phyloP scores from a whole-genome alignment of 306 rosid genomes.

The Glycine latifolia region DNA sequence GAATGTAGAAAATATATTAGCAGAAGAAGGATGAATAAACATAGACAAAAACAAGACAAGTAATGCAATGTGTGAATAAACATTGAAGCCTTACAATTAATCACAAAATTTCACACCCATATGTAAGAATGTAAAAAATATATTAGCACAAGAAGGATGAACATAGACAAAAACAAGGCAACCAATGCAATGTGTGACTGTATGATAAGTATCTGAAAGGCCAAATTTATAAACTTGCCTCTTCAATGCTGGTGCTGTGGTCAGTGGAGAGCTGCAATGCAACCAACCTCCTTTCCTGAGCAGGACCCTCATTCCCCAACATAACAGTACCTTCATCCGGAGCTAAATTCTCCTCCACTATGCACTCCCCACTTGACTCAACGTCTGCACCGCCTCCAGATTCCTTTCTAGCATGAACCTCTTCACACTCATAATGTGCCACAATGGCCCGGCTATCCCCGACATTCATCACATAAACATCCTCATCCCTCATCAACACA shows the following conservation, averaged over 20 bases:
- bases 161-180: slow-evolving; percentile 3
- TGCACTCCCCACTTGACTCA: slow-evolving; percentile 59
- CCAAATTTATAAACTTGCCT: slow-evolving; percentile 58
- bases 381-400: slow-evolving; percentile 46
- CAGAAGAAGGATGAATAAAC: slow-evolving; percentile 14
- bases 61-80: not conserved
- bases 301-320: slow-evolving; percentile 51
- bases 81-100: too few relatives aligned
- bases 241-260: slow-evolving; percentile 87
- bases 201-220: slow-evolving; percentile 20
- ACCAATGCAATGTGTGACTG: not conserved
- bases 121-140: not conserved
- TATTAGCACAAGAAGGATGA: slow-evolving; percentile 2
- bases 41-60: slow-evolving; percentile 8
- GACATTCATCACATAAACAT: slow-evolving; percentile 90
- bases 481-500: slow-evolving; percentile 92
- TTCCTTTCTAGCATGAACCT: slow-evolving; percentile 55
- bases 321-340: slow-evolving; percentile 49
- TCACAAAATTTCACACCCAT: not conserved
- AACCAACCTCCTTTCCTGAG: slow-evolving; percentile 59
- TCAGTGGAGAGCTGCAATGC: slow-evolving; percentile 94
- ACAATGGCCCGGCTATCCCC: slow-evolving; percentile 94
- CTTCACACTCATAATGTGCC: slow-evolving; percentile 66
- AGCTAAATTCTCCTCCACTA: slow-evolving; percentile 67
- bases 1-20: not conserved